A percentile compares a stretch with the other conserved stretches of the same genome.
Conservation (phyloP, 1,284 basidiomycete genomes). For the Cutaneotrichosporon dermatis region DNA sequence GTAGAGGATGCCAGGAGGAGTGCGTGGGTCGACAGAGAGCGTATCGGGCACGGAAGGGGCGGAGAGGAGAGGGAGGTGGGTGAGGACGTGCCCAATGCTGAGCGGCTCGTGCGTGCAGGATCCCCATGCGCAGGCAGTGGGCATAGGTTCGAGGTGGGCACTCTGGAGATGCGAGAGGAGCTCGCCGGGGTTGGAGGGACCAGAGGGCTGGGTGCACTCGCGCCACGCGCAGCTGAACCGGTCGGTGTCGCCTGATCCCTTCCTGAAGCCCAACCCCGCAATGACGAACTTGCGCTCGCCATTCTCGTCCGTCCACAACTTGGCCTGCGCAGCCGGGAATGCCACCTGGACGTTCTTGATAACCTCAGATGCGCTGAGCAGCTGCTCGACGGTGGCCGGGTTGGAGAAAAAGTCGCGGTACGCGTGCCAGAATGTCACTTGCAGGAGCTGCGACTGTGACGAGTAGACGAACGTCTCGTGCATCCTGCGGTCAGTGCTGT, state of each 20-base stretch:
- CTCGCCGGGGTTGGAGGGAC: slow-evolving; percentile 22
- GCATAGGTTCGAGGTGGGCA: slow-evolving; percentile 22
- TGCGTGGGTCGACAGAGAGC: slow-evolving; percentile 16
- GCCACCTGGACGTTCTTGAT: slow-evolving; percentile 47
- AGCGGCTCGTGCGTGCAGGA: slow-evolving; percentile 31
- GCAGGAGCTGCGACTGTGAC: slow-evolving; percentile 39
- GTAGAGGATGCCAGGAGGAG: slow-evolving; percentile 10
- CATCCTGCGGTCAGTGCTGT: slow-evolving; percentile 36
- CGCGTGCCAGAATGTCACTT: slow-evolving; percentile 48
- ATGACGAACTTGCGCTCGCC: slow-evolving; percentile 45
- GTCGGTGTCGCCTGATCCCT: slow-evolving; percentile 34
- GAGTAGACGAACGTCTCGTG: slow-evolving; percentile 46
- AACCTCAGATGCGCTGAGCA: slow-evolving; percentile 44
- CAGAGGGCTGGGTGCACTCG: slow-evolving; percentile 22
- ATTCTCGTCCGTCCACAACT: slow-evolving; percentile 32
- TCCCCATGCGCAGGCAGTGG: slow-evolving; percentile 34
- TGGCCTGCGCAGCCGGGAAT: slow-evolving; percentile 42
- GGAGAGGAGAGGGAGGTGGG: slow-evolving; percentile 32
- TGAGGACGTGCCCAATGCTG: slow-evolving; percentile 38
- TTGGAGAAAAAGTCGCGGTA: slow-evolving; percentile 45
- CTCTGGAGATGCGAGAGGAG: slow-evolving; percentile 32
- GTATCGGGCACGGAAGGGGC: slow-evolving; percentile 17
- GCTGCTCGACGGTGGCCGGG: slow-evolving; percentile 31
- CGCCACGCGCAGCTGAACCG: slow-evolving; percentile 38
- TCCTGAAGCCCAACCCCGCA: slow-evolving; percentile 43